Evolutionary conservation across 75 land plant genomes (phyloP).

Genomic region (Azolla pinnata): DNA sequence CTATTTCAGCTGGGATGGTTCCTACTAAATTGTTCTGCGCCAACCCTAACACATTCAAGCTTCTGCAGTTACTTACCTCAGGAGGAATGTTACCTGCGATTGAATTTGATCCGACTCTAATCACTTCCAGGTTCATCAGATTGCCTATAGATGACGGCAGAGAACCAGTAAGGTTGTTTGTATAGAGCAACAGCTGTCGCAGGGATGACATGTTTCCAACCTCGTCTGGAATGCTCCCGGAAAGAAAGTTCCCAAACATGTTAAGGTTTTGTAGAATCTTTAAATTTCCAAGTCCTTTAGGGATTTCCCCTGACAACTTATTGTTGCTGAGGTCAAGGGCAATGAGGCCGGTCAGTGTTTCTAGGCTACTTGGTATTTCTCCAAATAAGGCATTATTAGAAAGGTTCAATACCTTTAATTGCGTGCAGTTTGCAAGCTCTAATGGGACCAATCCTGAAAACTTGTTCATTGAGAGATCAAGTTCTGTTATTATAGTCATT

Average conservation of each 20-base stretch:
- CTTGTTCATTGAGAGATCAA: slow-evolving; percentile 28
- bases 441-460: slow-evolving; percentile 19
- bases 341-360: slow-evolving; percentile 22
- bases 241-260: slow-evolving; percentile 47
- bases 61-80: slow-evolving; percentile 38
- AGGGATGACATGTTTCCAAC: slow-evolving; percentile 39
- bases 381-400: slow-evolving; percentile 48
- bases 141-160: slow-evolving; percentile 39
- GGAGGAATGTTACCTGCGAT: slow-evolving; percentile 47
- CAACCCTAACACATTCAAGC: slow-evolving; percentile 41
- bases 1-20: slow-evolving; percentile 33
- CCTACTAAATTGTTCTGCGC: slow-evolving; percentile 56
- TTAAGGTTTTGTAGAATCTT: slow-evolving; percentile 31
- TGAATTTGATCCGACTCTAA: slow-evolving; percentile 43
- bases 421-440: slow-evolving; percentile 7
- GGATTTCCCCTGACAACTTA: slow-evolving; percentile 36
- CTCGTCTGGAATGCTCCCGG: slow-evolving; percentile 37
- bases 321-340: slow-evolving; percentile 58
- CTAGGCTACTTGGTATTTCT: slow-evolving; percentile 35
- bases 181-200: slow-evolving; percentile 38
- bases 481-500: slow-evolving; percentile 22
- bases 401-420: slow-evolving; percentile 28
- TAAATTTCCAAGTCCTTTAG: slow-evolving; percentile 24
- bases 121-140: slow-evolving; percentile 25
- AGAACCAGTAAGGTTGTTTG: slow-evolving; percentile 50